Conservation (phyloP, 1,139 yeast genomes). For the Kurtzmaniella quercitrusa region DNA sequence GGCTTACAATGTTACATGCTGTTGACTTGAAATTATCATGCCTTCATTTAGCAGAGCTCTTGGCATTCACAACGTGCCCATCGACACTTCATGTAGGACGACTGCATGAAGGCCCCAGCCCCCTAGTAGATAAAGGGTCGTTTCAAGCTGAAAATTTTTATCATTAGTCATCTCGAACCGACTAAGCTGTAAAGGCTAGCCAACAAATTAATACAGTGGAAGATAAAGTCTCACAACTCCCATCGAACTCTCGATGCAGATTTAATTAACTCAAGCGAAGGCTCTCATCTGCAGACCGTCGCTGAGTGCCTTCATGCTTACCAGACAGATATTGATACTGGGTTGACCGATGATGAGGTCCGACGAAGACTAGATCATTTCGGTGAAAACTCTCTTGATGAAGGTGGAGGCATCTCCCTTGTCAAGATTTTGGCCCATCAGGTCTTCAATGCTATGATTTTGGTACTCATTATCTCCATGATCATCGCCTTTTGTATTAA, state of each 20-base stretch:
- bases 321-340: slow-evolving; percentile 38
- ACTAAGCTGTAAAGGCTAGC: not conserved
- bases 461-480: slow-evolving; percentile 72
- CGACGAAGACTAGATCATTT: slow-evolving; percentile 18
- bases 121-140: not conserved
- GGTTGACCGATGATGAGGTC: slow-evolving; percentile 43
- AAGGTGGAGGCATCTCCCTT: slow-evolving; percentile 54
- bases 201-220: not conserved
- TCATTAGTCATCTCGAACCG: not conserved
- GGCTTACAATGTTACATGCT: too few species aligned
- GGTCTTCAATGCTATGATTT: slow-evolving; percentile 69
- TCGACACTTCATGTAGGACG: not conserved
- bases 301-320: not conserved
- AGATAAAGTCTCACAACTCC: not conserved
- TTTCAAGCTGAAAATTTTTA: not conserved
- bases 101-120: not conserved
- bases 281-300: not conserved
- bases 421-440: slow-evolving; percentile 61
- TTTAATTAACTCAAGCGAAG: not conserved
- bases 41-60: not conserved
- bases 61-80: not conserved
- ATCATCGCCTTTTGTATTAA: slow-evolving; percentile 68
- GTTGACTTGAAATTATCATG: too few species aligned
- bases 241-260: not conserved
- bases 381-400: slow-evolving; percentile 64